These are phyloP conservation scores for Dendrobium chrysotoxum DNA, from an alignment of 106 monocot species.

Conservation along the genomic window DNA sequence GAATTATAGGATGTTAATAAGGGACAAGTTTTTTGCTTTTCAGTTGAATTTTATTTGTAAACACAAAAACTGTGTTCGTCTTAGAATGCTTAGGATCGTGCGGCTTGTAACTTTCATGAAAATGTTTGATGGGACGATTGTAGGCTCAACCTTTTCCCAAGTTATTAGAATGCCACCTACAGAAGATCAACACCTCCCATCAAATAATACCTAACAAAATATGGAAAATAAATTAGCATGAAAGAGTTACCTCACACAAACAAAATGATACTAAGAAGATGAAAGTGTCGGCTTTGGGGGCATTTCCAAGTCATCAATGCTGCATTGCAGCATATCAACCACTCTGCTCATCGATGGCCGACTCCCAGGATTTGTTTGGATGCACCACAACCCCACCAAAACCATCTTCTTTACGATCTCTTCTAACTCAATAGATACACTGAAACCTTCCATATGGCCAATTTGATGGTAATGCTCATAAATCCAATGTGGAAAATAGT, in stretches of 20 bases:
- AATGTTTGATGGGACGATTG: too few species aligned
- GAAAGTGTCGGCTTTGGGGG: conserved; percentile 7
- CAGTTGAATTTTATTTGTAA: too few species aligned
- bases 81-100: too few species aligned
- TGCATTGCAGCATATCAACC: conserved; percentile 9
- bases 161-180: too few species aligned
- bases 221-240: too few species aligned
- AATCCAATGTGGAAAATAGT: conserved; percentile 11
- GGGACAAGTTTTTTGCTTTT: too few species aligned
- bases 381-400: conserved; percentile 16
- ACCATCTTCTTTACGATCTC: conserved; percentile 7
- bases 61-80: too few species aligned
- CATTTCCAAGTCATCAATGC: conserved; percentile 8
- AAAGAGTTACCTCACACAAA: neutral
- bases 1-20: too few species aligned
- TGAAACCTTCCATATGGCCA: neutral
- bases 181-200: too few species aligned
- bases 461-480: neutral
- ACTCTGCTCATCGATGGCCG: conserved; percentile 11
- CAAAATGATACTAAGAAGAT: neutral
- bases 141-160: too few species aligned
- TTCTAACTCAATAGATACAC: neutral
- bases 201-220: too few species aligned
- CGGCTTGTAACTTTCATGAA: too few species aligned
- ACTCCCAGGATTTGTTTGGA: conserved; percentile 9